phyloP scores from a whole-genome alignment of 2,329 filamentous ascomycete species.

The Claviceps maximensis region DNA sequence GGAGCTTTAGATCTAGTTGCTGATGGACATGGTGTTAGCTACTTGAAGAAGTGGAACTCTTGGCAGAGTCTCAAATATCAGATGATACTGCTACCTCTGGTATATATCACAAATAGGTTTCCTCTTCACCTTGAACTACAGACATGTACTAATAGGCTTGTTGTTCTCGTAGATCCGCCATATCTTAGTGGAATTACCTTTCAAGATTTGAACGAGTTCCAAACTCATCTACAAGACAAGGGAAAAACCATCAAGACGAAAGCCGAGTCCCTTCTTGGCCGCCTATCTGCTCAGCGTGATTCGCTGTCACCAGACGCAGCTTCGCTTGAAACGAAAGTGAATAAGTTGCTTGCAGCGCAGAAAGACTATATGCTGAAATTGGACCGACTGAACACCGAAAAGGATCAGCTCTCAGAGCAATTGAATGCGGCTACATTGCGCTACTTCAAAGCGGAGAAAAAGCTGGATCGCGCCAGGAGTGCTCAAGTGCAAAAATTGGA shows the following conservation, averaged over 20 bases:
- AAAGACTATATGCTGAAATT: constrained; percentile 69
- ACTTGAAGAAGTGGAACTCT: constrained; percentile 48
- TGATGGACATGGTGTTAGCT: constrained; percentile 28
- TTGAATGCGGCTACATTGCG: constrained; percentile 79
- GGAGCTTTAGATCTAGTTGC: background rate
- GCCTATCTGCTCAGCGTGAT: constrained; percentile 37
- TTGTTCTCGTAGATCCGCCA: constrained; percentile 29
- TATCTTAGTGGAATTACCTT: constrained; percentile 48
- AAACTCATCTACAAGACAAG: constrained; percentile 65
- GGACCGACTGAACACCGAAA: constrained; percentile 63
- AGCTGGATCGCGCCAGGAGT: constrained; percentile 79
- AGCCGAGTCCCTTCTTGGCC: constrained; percentile 54
- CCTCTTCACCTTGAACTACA: background rate
- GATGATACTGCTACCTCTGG: constrained; percentile 11
- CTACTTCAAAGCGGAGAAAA: constrained; percentile 93
- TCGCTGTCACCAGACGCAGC: constrained; percentile 53
- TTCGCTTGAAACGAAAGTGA: constrained; percentile 62
- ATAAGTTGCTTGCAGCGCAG: constrained; percentile 62
- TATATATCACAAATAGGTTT: constrained; percentile 7
- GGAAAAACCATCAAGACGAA: constrained; percentile 64
- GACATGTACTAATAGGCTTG: constrained; percentile 11
- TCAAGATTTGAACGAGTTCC: constrained; percentile 57
- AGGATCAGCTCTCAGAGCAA: constrained; percentile 73
- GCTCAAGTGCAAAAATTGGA: constrained; percentile 83
- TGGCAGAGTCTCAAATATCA: constrained; percentile 36